These are phyloP conservation scores for Solanum hybrid DNA, from an alignment of 305 asterid species.

Conservation along the genomic window DNA sequence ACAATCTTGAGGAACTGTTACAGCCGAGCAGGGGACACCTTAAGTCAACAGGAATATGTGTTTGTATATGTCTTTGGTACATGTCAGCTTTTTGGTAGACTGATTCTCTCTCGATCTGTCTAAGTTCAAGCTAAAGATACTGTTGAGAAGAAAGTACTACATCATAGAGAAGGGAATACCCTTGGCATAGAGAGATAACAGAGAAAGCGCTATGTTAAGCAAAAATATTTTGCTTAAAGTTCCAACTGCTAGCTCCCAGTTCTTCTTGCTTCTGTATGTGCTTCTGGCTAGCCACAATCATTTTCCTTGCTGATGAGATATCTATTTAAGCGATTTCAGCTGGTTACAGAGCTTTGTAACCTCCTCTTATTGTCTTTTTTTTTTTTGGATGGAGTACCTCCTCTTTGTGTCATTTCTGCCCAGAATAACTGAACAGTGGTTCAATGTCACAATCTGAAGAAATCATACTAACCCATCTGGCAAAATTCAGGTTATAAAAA, in stretches of 20 bases:
- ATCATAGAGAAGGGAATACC: background rate
- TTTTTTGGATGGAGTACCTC: background rate
- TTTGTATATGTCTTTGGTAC: background rate
- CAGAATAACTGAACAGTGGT: background rate
- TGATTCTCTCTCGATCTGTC: background rate
- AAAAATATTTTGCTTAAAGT: background rate
- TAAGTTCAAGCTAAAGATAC: background rate
- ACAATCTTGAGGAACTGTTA: background rate
- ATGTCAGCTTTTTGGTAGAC: background rate
- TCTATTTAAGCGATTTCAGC: background rate
- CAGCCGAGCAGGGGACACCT: background rate
- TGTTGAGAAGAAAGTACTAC: background rate
- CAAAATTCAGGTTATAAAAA: background rate
- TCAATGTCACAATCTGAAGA: background rate
- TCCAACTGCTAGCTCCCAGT: background rate
- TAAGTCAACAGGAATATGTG: background rate
- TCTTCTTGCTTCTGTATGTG: background rate
- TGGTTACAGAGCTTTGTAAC: background rate
- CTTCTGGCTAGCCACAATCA: background rate
- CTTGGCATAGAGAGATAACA: background rate
- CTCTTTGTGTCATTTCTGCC: background rate
- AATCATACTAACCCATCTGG: background rate
- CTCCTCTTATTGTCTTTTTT: background rate
- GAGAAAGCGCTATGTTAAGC: background rate
- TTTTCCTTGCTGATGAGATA: background rate